Evolutionary conservation across 148 eudicot species (phyloP).

Genomic region (Cornus controversa): DNA sequence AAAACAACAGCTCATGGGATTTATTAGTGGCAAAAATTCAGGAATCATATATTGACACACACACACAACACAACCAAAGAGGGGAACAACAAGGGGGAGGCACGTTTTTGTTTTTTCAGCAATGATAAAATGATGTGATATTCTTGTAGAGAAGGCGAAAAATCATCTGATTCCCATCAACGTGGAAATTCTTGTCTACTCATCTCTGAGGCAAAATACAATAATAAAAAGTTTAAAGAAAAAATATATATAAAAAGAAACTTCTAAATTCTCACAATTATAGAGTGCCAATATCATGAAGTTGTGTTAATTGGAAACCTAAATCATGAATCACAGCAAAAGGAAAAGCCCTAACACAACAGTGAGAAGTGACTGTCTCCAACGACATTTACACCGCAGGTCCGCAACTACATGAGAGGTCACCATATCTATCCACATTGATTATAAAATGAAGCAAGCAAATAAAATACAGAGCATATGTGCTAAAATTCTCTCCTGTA

Average conservation of each 20-base stretch:
- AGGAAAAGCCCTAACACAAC: too few relatives aligned
- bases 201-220: too few relatives aligned
- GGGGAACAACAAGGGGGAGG: background rate
- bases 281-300: background rate
- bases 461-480: background rate
- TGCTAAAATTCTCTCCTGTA: background rate
- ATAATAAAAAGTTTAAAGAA: too few relatives aligned
- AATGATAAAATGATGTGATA: background rate
- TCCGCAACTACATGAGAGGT: too few relatives aligned
- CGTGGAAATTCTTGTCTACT: background rate
- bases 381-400: too few relatives aligned
- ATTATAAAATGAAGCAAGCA: background rate
- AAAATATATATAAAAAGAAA: background rate
- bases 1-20: too few relatives aligned
- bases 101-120: background rate
- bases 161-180: background rate
- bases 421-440: conserved; percentile 3
- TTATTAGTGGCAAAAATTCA: too few relatives aligned
- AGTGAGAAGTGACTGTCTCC: background rate
- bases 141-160: background rate
- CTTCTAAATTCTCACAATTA: too few relatives aligned
- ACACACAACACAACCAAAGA: background rate
- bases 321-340: too few relatives aligned
- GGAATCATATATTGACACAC: background rate
- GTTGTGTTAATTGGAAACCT: too few relatives aligned